Base-by-base conservation (phyloP, 805 yeast species). In the Lipomyces japonicus region DNA sequence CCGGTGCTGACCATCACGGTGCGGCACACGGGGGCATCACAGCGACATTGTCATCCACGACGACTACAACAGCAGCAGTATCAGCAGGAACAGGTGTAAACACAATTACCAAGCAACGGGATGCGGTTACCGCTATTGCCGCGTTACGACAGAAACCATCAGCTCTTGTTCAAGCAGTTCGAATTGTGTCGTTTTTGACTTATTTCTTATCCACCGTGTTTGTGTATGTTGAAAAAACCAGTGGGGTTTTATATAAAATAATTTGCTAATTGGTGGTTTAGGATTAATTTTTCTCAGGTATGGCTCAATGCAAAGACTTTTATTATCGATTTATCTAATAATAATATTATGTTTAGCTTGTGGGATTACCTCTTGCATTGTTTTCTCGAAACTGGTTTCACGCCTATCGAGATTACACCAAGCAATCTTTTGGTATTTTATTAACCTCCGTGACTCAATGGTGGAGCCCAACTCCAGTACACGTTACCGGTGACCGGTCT, bases 341-440 rank as follows among this genome's bases (percentile, higher is more conserved):
- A n/a, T 30, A 21, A 44, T 35, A 56, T 37, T 3, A 37, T 39
- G 24, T 19, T 4, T 22, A 46, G 50, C 45, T 60, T 7, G 21
- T 67, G 14, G 69, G 69, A 4, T 57, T 54, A 28, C 71, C 71
- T 0, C 44, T 67, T 25, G 46, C 51, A 35, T 44, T 51, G 35
- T 22, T 61, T 21, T 56, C 65, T 4, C 58, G 53, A 22, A 48
- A 59, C n/a, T 43, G 61, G 44, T 63, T 55, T 42, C 61, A 59
- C 23, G 63, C 64, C 22, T 67, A 62, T 58, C 51, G 65, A 30
- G 67, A 63, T 44, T 56, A 62, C 47, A 63, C 70, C 39, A 67
- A 68, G 48, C 66, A 65, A 46, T 53, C 61, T 37, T 67, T 65
- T 50, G 64, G 66, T 22, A 48, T 67, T 14, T 44, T 64, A 22